Conservation (phyloP, 306 rosid genomes). For the Quercus parvula region DNA sequence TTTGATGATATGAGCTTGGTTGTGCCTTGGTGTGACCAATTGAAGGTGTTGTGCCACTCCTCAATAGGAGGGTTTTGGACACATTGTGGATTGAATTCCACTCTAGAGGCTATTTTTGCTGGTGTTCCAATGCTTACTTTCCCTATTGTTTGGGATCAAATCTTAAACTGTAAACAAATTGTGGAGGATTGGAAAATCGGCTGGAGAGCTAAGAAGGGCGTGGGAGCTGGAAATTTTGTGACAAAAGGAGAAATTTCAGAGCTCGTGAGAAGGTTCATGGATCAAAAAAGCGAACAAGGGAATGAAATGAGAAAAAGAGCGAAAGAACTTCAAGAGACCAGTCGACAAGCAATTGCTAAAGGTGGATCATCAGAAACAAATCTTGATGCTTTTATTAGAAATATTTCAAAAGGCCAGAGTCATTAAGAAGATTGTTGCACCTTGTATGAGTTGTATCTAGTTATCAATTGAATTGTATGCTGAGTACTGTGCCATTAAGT, state of each 20-base stretch:
- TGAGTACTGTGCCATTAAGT: too few relatives aligned
- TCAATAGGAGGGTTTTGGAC: conserved; percentile 36
- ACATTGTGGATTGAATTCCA: conserved; percentile 49
- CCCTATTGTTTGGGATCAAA: conserved; percentile 31
- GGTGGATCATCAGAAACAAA: conserved; percentile 44
- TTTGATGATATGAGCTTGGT: conserved; percentile 26
- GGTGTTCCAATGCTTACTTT: conserved; percentile 43
- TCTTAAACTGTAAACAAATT: conserved; percentile 27
- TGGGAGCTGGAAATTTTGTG: conserved; percentile 4
- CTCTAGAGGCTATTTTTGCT: conserved; percentile 30
- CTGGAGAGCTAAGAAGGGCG: conserved; percentile 18
- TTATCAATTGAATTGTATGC: too few relatives aligned
- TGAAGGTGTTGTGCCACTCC: conserved; percentile 45
- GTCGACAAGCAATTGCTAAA: conserved; percentile 28
- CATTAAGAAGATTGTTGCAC: neutral
- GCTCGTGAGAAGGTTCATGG: conserved; percentile 33
- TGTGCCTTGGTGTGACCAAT: conserved; percentile 45
- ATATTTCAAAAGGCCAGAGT: neutral
- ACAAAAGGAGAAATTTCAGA: conserved; percentile 33
- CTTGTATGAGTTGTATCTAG: too few relatives aligned
- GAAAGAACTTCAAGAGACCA: conserved; percentile 5
- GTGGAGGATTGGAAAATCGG: conserved; percentile 48
- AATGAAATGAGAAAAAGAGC: conserved; percentile 31
- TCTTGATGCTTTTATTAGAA: conserved; percentile 1
- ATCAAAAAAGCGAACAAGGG: conserved; percentile 24